These are phyloP conservation scores for Pugionium dolabratum DNA, from an alignment of 345 rosid genomes.

Conservation along the genomic window DNA sequence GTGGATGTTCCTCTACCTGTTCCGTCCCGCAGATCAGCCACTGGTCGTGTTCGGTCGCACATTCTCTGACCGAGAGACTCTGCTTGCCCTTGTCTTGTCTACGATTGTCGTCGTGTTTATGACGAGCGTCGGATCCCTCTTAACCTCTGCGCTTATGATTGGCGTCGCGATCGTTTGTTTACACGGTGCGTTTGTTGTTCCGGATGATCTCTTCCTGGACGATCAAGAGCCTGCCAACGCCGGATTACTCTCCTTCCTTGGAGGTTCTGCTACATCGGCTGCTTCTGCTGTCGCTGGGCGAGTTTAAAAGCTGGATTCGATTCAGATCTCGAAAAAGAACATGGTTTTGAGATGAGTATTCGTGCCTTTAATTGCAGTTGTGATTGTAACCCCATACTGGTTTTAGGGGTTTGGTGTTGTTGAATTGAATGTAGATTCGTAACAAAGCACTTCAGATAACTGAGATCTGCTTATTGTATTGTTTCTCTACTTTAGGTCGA, in stretches of 20 bases:
- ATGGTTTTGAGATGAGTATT: constrained; percentile 21
- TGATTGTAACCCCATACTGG: constrained; percentile 6
- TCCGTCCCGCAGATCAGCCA: constrained; percentile 38
- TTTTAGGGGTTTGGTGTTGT: background rate
- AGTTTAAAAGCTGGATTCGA: constrained; percentile 7
- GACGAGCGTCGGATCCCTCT: constrained; percentile 41
- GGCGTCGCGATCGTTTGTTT: constrained; percentile 33
- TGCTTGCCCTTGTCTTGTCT: constrained; percentile 29
- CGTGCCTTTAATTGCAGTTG: background rate
- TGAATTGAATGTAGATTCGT: constrained; percentile 33
- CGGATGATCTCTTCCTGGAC: constrained; percentile 42
- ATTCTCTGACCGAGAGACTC: constrained; percentile 35
- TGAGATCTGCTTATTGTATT: constrained; percentile 11
- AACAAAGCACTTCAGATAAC: constrained; percentile 15
- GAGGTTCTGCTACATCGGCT: constrained; percentile 29
- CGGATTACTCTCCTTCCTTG: constrained; percentile 37
- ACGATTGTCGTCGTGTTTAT: constrained; percentile 39
- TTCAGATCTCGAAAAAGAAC: constrained; percentile 9
- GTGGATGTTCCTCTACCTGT: constrained; percentile 42
- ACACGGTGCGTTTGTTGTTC: constrained; percentile 43
- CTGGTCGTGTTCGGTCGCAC: constrained; percentile 26
- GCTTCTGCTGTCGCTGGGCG: constrained; percentile 25
- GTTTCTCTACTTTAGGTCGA: constrained; percentile 4
- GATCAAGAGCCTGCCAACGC: constrained; percentile 34
- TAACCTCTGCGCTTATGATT: constrained; percentile 30